These are phyloP conservation scores for Spinellus fusiger DNA, from an alignment of 192 early-diverging fungal genomes.

Conservation along the genomic window DNA sequence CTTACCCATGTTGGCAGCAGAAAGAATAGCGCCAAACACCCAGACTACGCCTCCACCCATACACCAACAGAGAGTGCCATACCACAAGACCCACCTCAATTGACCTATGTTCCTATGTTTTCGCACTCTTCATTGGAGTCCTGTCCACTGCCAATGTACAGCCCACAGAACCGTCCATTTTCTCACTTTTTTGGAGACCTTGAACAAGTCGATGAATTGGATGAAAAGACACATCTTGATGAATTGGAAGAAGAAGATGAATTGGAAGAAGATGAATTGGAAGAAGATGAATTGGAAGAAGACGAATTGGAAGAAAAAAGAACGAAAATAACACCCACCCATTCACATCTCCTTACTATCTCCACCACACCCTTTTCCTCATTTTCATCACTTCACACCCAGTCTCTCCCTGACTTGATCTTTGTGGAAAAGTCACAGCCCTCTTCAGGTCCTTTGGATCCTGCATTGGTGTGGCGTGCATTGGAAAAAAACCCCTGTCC, in stretches of 20 bases:
- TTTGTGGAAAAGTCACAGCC: too few relatives aligned
- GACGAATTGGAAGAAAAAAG: not conserved
- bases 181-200: not conserved
- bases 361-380: not conserved
- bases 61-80: too few relatives aligned
- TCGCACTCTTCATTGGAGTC: not conserved
- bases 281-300: not conserved
- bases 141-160: not conserved
- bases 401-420: not conserved
- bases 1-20: too few relatives aligned
- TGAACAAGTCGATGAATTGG: too few relatives aligned
- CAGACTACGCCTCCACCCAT: too few relatives aligned
- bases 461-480: too few relatives aligned
- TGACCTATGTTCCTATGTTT: not conserved
- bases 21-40: too few relatives aligned
- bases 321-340: too few relatives aligned
- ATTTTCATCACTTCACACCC: not conserved
- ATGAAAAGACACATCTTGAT: not conserved
- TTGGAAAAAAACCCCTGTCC: too few relatives aligned
- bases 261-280: not conserved
- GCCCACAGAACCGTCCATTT: not conserved
- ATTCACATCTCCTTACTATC: not conserved
- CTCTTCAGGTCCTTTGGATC: too few relatives aligned
- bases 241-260: not conserved
- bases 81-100: too few relatives aligned